Evolutionary conservation across 2,329 filamentous ascomycete species (phyloP), one percentile per base, ranked within the genome.

Genomic region (Plectosphaerella cucumerina): DNA sequence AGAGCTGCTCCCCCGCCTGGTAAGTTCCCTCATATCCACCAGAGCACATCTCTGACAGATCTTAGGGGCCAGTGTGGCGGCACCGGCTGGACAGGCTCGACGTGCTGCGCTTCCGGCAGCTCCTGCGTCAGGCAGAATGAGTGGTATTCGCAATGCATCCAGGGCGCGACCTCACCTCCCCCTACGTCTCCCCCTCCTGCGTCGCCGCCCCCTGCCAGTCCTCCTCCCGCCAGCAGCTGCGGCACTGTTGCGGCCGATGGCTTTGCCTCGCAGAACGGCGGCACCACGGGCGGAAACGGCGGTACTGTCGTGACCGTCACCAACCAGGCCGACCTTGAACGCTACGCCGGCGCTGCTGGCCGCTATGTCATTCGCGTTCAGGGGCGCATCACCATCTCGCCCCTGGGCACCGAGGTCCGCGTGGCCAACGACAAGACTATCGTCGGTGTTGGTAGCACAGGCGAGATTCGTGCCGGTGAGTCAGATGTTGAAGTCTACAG

Each of bases 31-130:
- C 12, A 6, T 6, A 6, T 8, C 15, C 15, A 37, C n/a, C 15
- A 15, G 31, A 34, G 6, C 26, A 3, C 26, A 31, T 37, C 35
- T 17, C 39, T 20, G n/a, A 18, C 39, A 17, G 6, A 5, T 47
- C 3, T 1, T 21, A 67, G 62, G 58, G 51, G 55, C 20, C 75
- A 76, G 52, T 77, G 75, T 41, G 75, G 74, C 50, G 74, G 75
- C 15, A 65, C 55, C n/a, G 67, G 63, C 49, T 77, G 64, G 64
- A 59, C 53, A 14, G 75, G 74, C 20, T 56, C 71, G n/a, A 74
- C 70, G 2, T 75, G 72, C 64, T 78, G 75, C 51, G 56, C 50
- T 5, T 65, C 65, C 17, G 72, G 71, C 47, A 69, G 62, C 59
- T 62, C 58, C 37, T 76, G 73, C 59, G 60, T 62, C 44, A 54